These are phyloP conservation scores for Beauveria bassiana DNA, from an alignment of 2,329 filamentous ascomycete species.

Conservation along the genomic window DNA sequence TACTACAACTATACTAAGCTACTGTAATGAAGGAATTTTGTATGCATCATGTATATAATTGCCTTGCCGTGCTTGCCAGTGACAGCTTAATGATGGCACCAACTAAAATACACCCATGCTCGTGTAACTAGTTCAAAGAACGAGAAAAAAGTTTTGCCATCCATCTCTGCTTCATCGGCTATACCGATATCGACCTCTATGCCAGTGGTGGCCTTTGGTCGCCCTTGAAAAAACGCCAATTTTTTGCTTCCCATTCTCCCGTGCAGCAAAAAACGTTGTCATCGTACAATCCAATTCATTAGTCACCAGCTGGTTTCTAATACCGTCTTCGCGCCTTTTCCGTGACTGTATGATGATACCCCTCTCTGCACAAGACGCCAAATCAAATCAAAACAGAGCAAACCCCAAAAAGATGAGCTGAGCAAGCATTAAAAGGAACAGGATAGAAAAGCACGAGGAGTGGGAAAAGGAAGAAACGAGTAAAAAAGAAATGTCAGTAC, in stretches of 20 bases:
- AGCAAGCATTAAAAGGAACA: background rate
- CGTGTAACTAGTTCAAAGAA: background rate
- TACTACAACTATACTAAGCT: background rate
- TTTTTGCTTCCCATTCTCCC: background rate
- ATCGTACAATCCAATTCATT: background rate
- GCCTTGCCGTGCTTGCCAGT: background rate
- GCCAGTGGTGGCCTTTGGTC: background rate
- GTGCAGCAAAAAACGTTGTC: background rate
- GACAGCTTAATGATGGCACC: background rate
- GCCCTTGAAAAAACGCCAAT: background rate
- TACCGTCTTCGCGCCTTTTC: background rate
- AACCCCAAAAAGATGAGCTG: background rate
- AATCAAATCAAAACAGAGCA: background rate
- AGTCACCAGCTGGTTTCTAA: background rate
- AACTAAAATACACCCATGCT: constrained; percentile 1
- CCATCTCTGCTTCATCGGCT: background rate
- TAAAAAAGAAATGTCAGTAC: background rate
- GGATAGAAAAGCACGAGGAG: background rate
- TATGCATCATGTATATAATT: constrained; percentile 3
- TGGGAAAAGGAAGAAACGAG: background rate
- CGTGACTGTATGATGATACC: background rate
- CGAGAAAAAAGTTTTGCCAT: background rate
- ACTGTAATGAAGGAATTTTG: background rate
- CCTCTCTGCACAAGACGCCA: background rate
- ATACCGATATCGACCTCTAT: background rate